phyloP scores from a whole-genome alignment of 805 yeast species.

The Schwanniomyces polymorphus region DNA sequence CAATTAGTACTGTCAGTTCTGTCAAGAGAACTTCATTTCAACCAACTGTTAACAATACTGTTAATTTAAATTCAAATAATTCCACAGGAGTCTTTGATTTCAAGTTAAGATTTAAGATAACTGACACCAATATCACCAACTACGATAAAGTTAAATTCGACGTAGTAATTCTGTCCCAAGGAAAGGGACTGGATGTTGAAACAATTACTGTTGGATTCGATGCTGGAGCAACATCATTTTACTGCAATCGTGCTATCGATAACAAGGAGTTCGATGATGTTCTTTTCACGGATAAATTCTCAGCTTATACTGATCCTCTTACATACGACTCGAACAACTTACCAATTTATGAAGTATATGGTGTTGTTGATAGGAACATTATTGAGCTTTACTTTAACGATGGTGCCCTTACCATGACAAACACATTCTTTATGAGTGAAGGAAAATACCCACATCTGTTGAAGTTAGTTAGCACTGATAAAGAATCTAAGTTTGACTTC shows the following conservation, averaged over 20 bases:
- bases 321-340: constrained; percentile 9
- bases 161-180: constrained; percentile 12
- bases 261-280: constrained; percentile 17
- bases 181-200: constrained; percentile 11
- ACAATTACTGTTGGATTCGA: constrained; percentile 24
- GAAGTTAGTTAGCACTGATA: neutral
- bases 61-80: constrained; percentile 3
- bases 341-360: constrained; percentile 20
- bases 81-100: constrained; percentile 23
- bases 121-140: constrained; percentile 3
- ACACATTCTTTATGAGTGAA: constrained; percentile 24
- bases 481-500: neutral
- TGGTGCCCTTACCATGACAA: constrained; percentile 23
- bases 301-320: constrained; percentile 20
- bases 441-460: constrained; percentile 4
- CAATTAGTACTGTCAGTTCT: neutral
- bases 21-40: neutral
- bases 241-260: constrained; percentile 23
- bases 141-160: constrained; percentile 12
- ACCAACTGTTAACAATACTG: constrained; percentile 1
- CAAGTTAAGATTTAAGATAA: constrained; percentile 17
- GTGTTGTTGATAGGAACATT: constrained; percentile 27
- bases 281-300: constrained; percentile 21
- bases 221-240: constrained; percentile 17
- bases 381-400: constrained; percentile 29